Evolutionary conservation across 208 protist genomes (phyloP).

Genomic region (Crithidia acanthocephali): DNA sequence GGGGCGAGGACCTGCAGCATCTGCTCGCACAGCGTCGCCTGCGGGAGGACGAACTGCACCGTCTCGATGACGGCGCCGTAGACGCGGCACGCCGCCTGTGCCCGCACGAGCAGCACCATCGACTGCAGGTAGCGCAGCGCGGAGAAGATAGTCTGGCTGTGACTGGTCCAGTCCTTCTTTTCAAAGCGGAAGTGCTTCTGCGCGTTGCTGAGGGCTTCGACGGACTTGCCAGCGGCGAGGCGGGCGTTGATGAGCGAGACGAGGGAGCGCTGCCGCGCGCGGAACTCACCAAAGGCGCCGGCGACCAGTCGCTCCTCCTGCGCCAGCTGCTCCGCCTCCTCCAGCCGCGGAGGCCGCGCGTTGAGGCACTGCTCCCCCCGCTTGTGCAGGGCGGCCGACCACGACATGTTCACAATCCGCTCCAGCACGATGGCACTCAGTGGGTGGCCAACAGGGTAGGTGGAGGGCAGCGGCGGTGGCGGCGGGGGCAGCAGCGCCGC

Average conservation of each 20-base stretch:
- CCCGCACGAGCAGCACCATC: constrained; percentile 75
- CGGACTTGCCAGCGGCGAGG: constrained; percentile 60
- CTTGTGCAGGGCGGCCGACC: constrained; percentile 75
- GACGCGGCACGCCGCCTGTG: constrained; percentile 64
- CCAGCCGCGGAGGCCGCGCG: constrained; percentile 49
- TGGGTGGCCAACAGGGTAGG: constrained; percentile 2
- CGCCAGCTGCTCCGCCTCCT: constrained; percentile 48
- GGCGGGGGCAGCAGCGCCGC: neutral
- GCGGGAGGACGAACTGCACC: constrained; percentile 75
- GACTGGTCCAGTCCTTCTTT: constrained; percentile 66
- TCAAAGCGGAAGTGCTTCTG: constrained; percentile 77
- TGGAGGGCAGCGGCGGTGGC: neutral
- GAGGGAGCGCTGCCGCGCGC: constrained; percentile 67
- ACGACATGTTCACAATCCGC: constrained; percentile 71
- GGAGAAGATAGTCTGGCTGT: constrained; percentile 57
- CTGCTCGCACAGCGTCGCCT: constrained; percentile 80
- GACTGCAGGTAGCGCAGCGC: constrained; percentile 80
- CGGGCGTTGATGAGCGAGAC: constrained; percentile 62
- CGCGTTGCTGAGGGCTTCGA: constrained; percentile 59
- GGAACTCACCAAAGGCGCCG: constrained; percentile 47
- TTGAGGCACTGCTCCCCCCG: constrained; percentile 72
- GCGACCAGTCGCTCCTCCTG: constrained; percentile 64
- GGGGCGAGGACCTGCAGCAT: constrained; percentile 64
- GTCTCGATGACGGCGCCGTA: constrained; percentile 75
- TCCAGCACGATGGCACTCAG: constrained; percentile 40